Percentiles rank a stretch among this genome's conserved stretches.
phyloP scores from a whole-genome alignment of 371 early-diverging fungal genomes.

The Mortierella sp. region DNA sequence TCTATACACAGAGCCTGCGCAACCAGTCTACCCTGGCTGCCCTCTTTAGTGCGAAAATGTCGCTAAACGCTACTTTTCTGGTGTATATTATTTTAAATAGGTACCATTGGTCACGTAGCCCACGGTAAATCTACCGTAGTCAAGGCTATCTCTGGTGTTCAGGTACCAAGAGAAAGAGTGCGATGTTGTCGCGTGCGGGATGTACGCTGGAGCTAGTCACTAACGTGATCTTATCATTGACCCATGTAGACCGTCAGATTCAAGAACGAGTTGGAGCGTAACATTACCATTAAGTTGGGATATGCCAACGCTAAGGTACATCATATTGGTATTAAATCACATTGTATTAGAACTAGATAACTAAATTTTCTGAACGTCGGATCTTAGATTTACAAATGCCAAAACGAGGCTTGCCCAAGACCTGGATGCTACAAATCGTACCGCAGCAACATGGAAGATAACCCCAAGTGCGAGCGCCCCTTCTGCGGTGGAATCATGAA shows the following conservation, averaged over 20 bases:
- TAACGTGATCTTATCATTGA: conserved; percentile 1
- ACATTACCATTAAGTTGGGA: conserved; percentile 99
- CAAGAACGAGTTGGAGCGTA: conserved; percentile 99
- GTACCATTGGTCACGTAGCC: conserved; percentile 99
- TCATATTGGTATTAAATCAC: not conserved
- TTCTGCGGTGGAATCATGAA: conserved; percentile 93
- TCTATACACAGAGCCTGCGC: conserved; percentile 7
- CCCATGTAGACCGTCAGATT: conserved; percentile 94
- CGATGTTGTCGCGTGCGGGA: not conserved
- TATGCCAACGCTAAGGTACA: conserved; percentile 99
- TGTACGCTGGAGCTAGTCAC: not conserved
- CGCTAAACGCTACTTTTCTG: not conserved
- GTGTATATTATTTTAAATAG: conserved; percentile 58
- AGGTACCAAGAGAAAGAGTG: conserved; percentile 62
- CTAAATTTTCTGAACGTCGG: not conserved
- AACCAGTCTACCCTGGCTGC: not conserved
- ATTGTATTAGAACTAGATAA: not conserved
- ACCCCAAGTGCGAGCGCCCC: conserved; percentile 92
- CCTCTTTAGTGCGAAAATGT: not conserved
- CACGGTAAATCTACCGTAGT: conserved; percentile 99
- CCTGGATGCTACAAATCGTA: conserved; percentile 97
- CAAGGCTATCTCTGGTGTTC: conserved; percentile 99
- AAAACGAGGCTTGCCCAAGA: conserved; percentile 91
- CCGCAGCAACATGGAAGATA: conserved; percentile 87
- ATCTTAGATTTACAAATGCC: conserved; percentile 94